Conservation (phyloP, 257 asterid species). For the Marsdenia floribunda region DNA sequence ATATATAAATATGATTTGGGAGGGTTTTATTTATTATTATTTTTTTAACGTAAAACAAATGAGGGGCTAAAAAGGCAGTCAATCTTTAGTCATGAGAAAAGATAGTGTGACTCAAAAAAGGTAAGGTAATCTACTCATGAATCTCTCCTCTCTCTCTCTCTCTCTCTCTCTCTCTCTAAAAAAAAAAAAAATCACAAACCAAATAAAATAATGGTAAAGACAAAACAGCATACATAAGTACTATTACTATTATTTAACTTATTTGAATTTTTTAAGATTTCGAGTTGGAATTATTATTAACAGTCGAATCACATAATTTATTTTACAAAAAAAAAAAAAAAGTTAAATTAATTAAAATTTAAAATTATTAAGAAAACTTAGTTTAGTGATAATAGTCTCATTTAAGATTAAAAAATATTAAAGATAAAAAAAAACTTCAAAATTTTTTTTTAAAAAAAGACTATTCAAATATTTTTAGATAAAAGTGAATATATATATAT, state of each 20-base stretch:
- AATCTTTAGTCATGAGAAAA: slow-evolving; percentile 33
- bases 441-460: too few relatives aligned
- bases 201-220: slow-evolving; percentile 14
- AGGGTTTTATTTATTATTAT: too few relatives aligned
- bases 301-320: too few relatives aligned
- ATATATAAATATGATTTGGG: too few relatives aligned
- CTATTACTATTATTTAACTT: background rate
- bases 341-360: too few relatives aligned
- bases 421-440: too few relatives aligned
- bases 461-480: too few relatives aligned
- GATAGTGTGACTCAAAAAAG: slow-evolving; percentile 25
- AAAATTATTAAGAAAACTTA: too few relatives aligned
- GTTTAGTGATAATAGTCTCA: too few relatives aligned
- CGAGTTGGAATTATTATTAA: too few relatives aligned
- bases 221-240: slow-evolving; percentile 18
- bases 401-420: too few relatives aligned
- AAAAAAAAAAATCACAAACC: slow-evolving; percentile 23
- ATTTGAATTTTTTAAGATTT: background rate
- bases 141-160: slow-evolving; percentile 37
- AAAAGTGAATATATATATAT: too few relatives aligned
- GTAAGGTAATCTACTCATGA: slow-evolving; percentile 50
- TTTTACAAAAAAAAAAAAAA: background rate
- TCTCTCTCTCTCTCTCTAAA: background rate
- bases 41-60: slow-evolving; percentile 22
- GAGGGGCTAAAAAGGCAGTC: slow-evolving; percentile 48